Evolutionary conservation across 768 basidiomycete species (phyloP), one percentile per base, ranked within the genome.

Genomic region (Phaffia tasmanica): DNA sequence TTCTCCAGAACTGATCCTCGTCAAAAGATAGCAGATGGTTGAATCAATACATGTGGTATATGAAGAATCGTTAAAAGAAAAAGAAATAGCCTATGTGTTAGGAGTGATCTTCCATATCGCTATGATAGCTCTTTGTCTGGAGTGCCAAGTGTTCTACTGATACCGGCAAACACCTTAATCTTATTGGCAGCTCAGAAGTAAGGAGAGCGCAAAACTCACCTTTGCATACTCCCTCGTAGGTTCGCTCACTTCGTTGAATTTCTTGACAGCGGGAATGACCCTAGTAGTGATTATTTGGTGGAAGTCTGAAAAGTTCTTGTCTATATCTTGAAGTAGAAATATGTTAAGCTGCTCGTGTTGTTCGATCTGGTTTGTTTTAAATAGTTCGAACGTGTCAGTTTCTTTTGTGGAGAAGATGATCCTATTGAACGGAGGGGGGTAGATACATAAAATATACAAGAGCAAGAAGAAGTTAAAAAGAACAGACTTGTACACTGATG

Each of bases 321-420:
- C 94, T 72, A 93, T 86, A 74, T 90, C 89, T 82, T 93, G 92
- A 15, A 98, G 80, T 71, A 91, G 86, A 62, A 92, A 81, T 11
- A 93, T 92, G 69, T 94, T 93, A 72, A 93, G 81, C 74, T 95
- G 93, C 76, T 98, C 93, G 66, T 95, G 89, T 76, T 93, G 89
- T 73, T 94, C 90, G 63, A 91, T 86, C 78, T 95, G 92, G 11
- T 5, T 11, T 11, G 11, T 42, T 42, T 11, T 11, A 42, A 42
- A 42, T 11, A 42, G 11, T 5, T 11, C 35, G 11, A 5, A 42
- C 11, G 35, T 42, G 11, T 42, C 35, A 42, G 11, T 42, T 42
- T 42, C 11, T 42, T 42, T 5, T 42, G 11, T 42, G 35, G 11
- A 42, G 35, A 42, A 42, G 35, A 42, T 42, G 35, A 42, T 42